A percentile compares a stretch with the other conserved stretches of the same genome.
Conservation (phyloP, 2,329 filamentous ascomycete species). For the Alternaria rosae region DNA sequence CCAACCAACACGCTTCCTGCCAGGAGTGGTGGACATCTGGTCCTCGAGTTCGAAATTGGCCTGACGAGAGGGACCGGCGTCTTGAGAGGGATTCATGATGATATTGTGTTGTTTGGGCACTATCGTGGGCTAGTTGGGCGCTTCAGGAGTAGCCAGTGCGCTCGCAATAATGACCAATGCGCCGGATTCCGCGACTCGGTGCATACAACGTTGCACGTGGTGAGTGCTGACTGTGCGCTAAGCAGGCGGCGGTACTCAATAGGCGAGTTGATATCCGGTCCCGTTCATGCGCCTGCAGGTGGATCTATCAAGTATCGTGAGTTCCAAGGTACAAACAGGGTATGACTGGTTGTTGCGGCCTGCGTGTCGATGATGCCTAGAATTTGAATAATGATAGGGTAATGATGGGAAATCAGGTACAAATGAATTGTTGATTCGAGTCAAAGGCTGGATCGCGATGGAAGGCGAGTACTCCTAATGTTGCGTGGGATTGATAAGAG, state of each 20-base stretch:
- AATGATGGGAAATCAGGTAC: neutral
- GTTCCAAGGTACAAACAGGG: conserved; percentile 26
- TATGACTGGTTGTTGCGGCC: conserved; percentile 28
- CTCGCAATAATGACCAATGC: conserved; percentile 22
- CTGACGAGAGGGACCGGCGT: conserved; percentile 23
- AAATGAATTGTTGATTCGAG: neutral
- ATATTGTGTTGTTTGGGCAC: conserved; percentile 26
- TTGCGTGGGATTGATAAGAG: conserved; percentile 31
- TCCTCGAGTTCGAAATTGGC: conserved; percentile 29
- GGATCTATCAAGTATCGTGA: conserved; percentile 24
- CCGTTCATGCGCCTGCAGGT: conserved; percentile 25
- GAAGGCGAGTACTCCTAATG: conserved; percentile 2
- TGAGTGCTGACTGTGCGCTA: conserved; percentile 18
- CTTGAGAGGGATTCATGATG: conserved; percentile 39
- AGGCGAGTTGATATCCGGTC: conserved; percentile 17
- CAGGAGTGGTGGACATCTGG: conserved; percentile 36
- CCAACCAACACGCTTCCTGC: conserved; percentile 48
- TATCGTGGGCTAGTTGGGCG: conserved; percentile 10
- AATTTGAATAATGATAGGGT: neutral
- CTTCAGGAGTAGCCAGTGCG: conserved; percentile 9
- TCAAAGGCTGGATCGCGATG: conserved; percentile 4
- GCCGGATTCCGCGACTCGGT: conserved; percentile 22
- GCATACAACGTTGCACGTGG: conserved; percentile 24
- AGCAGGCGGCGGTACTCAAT: conserved; percentile 20
- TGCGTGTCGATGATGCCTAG: neutral